phyloP scores from a whole-genome alignment of 352 stramenopile genomes.

The Halophytophthora polymorphica region DNA sequence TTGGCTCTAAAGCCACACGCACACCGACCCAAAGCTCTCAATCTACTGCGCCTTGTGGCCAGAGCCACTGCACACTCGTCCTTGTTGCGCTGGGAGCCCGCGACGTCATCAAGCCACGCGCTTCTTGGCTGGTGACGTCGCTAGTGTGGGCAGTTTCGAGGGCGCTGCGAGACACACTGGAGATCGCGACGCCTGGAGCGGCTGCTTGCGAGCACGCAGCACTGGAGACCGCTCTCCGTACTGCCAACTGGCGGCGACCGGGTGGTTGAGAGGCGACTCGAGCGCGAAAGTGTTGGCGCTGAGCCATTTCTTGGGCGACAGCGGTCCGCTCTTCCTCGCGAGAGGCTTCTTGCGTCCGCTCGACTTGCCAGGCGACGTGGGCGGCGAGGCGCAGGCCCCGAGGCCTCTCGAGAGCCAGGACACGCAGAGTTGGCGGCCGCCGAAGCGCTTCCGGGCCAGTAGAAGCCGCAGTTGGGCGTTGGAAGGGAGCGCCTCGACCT shows the following conservation, averaged over 20 bases:
- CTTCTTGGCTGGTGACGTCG: constrained; percentile 4
- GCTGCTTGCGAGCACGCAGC: constrained; percentile 9
- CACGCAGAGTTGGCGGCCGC: constrained; percentile 1
- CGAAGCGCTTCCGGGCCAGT: constrained; percentile 41
- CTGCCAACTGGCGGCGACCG: constrained; percentile 8
- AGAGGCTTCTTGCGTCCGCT: constrained; percentile 3
- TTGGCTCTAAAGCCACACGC: too few species aligned
- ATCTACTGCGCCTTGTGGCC: too few species aligned
- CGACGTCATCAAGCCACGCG: constrained; percentile 7
- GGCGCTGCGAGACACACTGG: constrained; percentile 2
- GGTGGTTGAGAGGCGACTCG: constrained; percentile 16
- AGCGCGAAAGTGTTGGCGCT: constrained; percentile 17
- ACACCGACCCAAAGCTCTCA: neutral
- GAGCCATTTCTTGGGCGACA: constrained; percentile 59
- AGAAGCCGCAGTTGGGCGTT: constrained; percentile 48
- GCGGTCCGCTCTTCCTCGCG: constrained; percentile 9
- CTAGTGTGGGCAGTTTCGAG: constrained; percentile 13
- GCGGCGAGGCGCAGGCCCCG: constrained; percentile 2
- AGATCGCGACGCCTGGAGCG: constrained; percentile 1
- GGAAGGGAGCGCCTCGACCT: constrained; percentile 6
- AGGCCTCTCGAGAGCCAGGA: constrained; percentile 9
- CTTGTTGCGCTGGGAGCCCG: too few species aligned
- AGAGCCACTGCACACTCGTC: neutral
- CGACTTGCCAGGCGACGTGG: constrained; percentile 5
- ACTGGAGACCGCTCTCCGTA: constrained; percentile 5